phyloP scores from a whole-genome alignment of 768 basidiomycete species.

The Hemileccinum impolitum region DNA sequence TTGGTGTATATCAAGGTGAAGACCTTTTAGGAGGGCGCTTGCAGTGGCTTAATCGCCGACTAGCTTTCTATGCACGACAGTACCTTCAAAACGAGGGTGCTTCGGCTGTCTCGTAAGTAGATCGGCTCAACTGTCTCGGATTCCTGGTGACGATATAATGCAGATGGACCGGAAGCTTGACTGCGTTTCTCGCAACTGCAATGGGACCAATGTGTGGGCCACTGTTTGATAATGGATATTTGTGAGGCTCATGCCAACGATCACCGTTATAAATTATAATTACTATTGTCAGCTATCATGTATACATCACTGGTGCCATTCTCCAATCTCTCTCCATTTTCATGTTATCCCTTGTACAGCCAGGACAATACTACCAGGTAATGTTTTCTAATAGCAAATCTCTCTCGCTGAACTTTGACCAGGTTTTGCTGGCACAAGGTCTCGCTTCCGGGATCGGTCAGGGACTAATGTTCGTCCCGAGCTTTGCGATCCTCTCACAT shows the following conservation, averaged over 20 bases:
- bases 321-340: conserved; percentile 32
- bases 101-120: conserved; percentile 24
- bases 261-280: not conserved
- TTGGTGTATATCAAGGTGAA: conserved; percentile 28
- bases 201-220: conserved; percentile 24
- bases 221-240: conserved; percentile 26
- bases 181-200: conserved; percentile 11
- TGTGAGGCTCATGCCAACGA: conserved; percentile 11
- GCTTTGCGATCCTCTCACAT: conserved; percentile 40
- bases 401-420: not conserved
- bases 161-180: conserved; percentile 27
- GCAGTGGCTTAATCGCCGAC: not conserved
- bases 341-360: conserved; percentile 36
- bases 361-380: conserved; percentile 18
- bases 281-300: conserved; percentile 5
- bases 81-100: conserved; percentile 19
- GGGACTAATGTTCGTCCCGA: conserved; percentile 45
- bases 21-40: not conserved
- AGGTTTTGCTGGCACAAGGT: conserved; percentile 46
- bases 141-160: not conserved
- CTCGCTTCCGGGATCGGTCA: conserved; percentile 38
- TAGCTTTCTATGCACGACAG: conserved; percentile 20
- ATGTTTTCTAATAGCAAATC: not conserved
- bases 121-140: too few relatives aligned
- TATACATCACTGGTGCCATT: conserved; percentile 23